These are phyloP conservation scores for Dispira parvispora DNA, from an alignment of 192 early-diverging fungal genomes.

Conservation along the genomic window DNA sequence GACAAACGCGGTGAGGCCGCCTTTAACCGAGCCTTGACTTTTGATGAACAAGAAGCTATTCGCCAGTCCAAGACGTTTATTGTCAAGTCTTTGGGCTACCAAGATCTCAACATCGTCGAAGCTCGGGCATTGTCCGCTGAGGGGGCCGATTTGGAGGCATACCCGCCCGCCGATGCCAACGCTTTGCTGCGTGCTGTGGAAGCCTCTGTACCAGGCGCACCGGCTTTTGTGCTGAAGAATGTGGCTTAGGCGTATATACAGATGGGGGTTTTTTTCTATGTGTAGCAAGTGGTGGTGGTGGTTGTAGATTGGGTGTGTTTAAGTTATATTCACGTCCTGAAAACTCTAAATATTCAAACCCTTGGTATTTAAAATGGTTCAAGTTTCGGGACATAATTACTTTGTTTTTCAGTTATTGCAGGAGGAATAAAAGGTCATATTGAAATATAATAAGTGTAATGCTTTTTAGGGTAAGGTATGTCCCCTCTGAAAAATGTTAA, in stretches of 20 bases:
- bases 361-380: too few species aligned
- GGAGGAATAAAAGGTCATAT: too few species aligned
- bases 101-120: conserved; percentile 29
- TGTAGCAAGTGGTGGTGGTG: too few species aligned
- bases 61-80: conserved; percentile 30
- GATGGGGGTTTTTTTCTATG: too few species aligned
- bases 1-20: conserved; percentile 42
- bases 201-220: conserved; percentile 35
- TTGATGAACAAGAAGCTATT: conserved; percentile 67
- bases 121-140: conserved; percentile 12
- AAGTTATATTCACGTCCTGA: too few species aligned
- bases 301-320: too few species aligned
- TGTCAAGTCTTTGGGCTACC: conserved; percentile 38
- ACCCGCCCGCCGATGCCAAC: neutral
- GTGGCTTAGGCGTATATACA: conserved; percentile 5
- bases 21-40: conserved; percentile 66
- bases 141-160: conserved; percentile 28
- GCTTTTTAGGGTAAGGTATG: too few species aligned
- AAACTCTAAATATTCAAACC: too few species aligned
- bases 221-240: conserved; percentile 37
- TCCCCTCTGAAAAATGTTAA: too few species aligned
- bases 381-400: too few species aligned
- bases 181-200: conserved; percentile 21
- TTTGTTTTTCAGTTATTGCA: too few species aligned
- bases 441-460: too few species aligned